Evolutionary conservation across 345 rosid genomes (phyloP).

Genomic region (Noccaea bulbosa): DNA sequence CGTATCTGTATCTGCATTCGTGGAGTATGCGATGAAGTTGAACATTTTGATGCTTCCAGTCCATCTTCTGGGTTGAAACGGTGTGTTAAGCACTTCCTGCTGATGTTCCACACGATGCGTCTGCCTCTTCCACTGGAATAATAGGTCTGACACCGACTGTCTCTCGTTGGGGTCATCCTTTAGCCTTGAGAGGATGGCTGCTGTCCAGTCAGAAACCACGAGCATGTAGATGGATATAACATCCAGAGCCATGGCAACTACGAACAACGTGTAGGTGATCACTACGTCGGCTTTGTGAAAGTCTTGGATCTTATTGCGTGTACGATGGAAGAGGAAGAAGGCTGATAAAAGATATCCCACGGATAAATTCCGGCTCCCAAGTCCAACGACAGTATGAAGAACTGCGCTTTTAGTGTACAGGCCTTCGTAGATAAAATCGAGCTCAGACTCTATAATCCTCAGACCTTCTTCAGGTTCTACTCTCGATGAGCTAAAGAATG

Average conservation of each 20-base stretch:
- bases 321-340: constrained; percentile 4
- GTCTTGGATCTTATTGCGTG: constrained; percentile 20
- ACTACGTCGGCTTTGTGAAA: constrained; percentile 24
- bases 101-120: too few relatives aligned
- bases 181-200: not conserved
- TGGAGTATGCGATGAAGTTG: constrained; percentile 28
- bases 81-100: not conserved
- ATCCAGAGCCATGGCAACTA: constrained; percentile 26
- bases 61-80: constrained; percentile 26
- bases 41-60: constrained; percentile 1
- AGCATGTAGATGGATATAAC: not conserved
- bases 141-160: not conserved
- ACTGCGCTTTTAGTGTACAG: constrained; percentile 42
- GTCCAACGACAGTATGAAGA: constrained; percentile 27
- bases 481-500: not conserved
- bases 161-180: constrained; percentile 11
- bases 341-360: constrained; percentile 28
- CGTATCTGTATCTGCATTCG: constrained; percentile 1
- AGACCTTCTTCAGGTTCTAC: constrained; percentile 34
- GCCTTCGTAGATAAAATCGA: constrained; percentile 47
- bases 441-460: constrained; percentile 45
- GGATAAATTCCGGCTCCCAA: constrained; percentile 7
- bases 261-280: constrained; percentile 25
- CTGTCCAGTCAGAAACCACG: constrained; percentile 24
- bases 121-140: too few relatives aligned